Evolutionary conservation across 2,329 filamentous ascomycete species (phyloP).

Genomic region (Coniochaeta prunicola): DNA sequence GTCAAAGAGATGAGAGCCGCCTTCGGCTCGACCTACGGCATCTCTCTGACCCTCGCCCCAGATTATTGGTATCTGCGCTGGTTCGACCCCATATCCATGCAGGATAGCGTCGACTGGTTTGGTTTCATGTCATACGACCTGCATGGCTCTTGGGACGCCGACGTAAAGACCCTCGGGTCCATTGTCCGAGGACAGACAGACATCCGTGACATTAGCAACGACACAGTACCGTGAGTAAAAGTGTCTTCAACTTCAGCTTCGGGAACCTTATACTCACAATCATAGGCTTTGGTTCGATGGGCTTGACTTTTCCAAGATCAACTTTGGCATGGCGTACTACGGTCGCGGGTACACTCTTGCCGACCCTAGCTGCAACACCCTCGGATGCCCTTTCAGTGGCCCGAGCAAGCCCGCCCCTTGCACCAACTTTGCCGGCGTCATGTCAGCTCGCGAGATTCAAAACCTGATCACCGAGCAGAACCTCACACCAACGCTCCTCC

Average conservation of each 20-base stretch:
- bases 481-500: slow-evolving; percentile 9
- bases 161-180: slow-evolving; percentile 20
- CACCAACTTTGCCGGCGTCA: slow-evolving; percentile 19
- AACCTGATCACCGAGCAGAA: slow-evolving; percentile 15
- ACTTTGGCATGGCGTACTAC: slow-evolving; percentile 39
- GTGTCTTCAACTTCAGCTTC: too few species aligned
- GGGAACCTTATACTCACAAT: too few species aligned
- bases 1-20: slow-evolving; percentile 26
- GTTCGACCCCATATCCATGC: slow-evolving; percentile 28
- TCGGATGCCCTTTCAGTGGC: slow-evolving; percentile 15
- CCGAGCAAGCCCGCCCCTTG: slow-evolving; percentile 20
- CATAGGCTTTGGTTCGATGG: slow-evolving; percentile 36
- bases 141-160: slow-evolving; percentile 32
- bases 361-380: slow-evolving; percentile 16
- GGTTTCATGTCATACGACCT: slow-evolving; percentile 33
- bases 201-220: slow-evolving; percentile 31
- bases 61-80: slow-evolving; percentile 30
- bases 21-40: slow-evolving; percentile 28
- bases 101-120: slow-evolving; percentile 28
- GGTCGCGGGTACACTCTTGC: slow-evolving; percentile 34
- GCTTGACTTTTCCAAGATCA: slow-evolving; percentile 31
- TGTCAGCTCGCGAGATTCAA: slow-evolving; percentile 23
- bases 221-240: slow-evolving; percentile 23
- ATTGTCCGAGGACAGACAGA: slow-evolving; percentile 31
- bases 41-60: slow-evolving; percentile 28